Percentiles rank a stretch among this genome's conserved stretches.
phyloP scores from a whole-genome alignment of 2,329 filamentous ascomycete species.

The Monilinia aucupariae region DNA sequence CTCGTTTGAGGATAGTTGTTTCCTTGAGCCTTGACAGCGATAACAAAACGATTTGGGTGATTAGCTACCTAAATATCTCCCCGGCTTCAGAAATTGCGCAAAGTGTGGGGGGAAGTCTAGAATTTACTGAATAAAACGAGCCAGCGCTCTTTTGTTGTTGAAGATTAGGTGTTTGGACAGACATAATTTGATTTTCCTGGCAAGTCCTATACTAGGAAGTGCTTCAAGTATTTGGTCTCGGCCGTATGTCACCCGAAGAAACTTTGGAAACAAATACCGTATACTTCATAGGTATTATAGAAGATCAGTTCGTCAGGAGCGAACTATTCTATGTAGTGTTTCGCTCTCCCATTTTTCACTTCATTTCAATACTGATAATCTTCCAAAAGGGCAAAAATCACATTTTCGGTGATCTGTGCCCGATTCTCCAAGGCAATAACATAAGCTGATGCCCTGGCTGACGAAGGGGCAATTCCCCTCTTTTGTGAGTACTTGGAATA shows the following conservation, averaged over 20 bases:
- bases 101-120: neutral
- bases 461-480: neutral
- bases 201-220: neutral
- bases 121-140: neutral
- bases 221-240: no score
- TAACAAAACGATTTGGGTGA: neutral
- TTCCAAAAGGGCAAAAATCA: neutral
- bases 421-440: neutral
- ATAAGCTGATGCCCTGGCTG: neutral
- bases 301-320: neutral
- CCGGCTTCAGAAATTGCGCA: neutral
- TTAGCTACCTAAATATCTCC: neutral
- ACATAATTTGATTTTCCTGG: neutral
- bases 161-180: neutral
- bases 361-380: neutral
- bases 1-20: neutral
- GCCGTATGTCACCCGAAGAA: neutral
- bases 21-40: neutral
- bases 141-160: neutral
- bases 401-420: no score
- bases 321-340: neutral
- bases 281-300: neutral
- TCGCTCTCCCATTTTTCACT: neutral
- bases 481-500: neutral
- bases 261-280: neutral